Conservation (phyloP, 2,329 filamentous ascomycete species). For the Ophiostoma sp. region DNA sequence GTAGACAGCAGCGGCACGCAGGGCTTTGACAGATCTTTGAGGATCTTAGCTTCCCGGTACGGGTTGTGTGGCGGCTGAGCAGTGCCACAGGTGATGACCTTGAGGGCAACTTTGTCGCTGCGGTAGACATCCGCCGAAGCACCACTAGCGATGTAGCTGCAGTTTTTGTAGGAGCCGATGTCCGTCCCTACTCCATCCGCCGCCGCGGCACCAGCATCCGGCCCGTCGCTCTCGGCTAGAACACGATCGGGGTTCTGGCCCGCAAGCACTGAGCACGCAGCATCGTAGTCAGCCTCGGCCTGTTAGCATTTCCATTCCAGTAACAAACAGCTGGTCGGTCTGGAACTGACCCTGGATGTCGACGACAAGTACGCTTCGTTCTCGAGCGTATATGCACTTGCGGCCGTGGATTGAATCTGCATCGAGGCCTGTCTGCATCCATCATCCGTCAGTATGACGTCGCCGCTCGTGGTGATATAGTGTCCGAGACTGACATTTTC, state of each 20-base stretch:
- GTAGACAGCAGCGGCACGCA: conserved; percentile 65
- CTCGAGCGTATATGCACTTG: conserved; percentile 60
- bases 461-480: too few relatives aligned
- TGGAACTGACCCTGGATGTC: conserved; percentile 48
- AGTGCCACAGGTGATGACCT: conserved; percentile 71
- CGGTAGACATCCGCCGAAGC: conserved; percentile 81
- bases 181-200: conserved; percentile 36
- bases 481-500: conserved; percentile 4
- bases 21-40: conserved; percentile 52
- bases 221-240: background rate
- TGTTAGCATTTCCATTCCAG: conserved; percentile 25
- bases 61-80: conserved; percentile 79
- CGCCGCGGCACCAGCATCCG: background rate
- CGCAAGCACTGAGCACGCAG: conserved; percentile 34
- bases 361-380: conserved; percentile 56
- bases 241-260: background rate
- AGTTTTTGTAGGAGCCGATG: conserved; percentile 51
- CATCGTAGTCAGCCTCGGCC: conserved; percentile 54
- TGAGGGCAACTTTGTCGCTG: conserved; percentile 61
- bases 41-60: conserved; percentile 69
- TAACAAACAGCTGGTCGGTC: background rate
- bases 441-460: background rate
- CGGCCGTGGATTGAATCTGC: conserved; percentile 21
- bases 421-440: background rate
- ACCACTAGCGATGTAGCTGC: conserved; percentile 56